Evolutionary conservation across 1,284 basidiomycete species (phyloP), one percentile per base, ranked within the genome.

Genomic region (Melampsora americana): DNA sequence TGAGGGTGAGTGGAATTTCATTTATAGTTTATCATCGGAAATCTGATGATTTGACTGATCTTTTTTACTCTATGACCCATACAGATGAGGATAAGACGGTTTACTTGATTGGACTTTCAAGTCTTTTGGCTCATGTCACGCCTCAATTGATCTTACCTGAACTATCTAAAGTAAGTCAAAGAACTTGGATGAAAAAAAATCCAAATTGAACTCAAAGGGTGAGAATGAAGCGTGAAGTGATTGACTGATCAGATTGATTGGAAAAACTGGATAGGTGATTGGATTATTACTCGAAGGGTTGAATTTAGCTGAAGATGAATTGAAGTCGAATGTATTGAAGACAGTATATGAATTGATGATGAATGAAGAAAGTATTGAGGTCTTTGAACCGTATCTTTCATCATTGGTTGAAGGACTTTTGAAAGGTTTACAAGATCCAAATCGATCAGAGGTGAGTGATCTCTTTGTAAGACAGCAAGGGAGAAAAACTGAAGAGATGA

Each of bases 241-340:
- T 28, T 56, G 53, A 56, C 12, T 23, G 53, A 28, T n/a, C 39
- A 12, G 12, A 42, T 12, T 7, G 39, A 70, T 20, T 50, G 60
- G 30, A 44, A 48, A 48, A 20, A 64, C 23, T 30, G n/a, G 42
- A 0, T 81, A 95, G 90, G 87, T 98, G 18, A 88, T 97, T 79
- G 94, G 95, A 0, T 85, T 98, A 20, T 86, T 99, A 0, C 85
- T 99, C 64, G 91, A 91, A 26, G 90, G 92, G 1, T 87, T 99
- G 7, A 87, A 90, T 50, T 84, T 96, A 0, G 87, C 89, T 0
- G 90, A 93, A 81, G 83, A 87, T 5, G 86, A 87, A 28, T 89
- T 95, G 76, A 88, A 92, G 23, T 86, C 87, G 1, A 90, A 90
- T 82, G 90, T 94, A 46, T 91, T 97, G 66, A 88, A 90, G 70